Evolutionary conservation across 2,329 filamentous ascomycete species (phyloP).

Genomic region (Botrytis aclada): DNA sequence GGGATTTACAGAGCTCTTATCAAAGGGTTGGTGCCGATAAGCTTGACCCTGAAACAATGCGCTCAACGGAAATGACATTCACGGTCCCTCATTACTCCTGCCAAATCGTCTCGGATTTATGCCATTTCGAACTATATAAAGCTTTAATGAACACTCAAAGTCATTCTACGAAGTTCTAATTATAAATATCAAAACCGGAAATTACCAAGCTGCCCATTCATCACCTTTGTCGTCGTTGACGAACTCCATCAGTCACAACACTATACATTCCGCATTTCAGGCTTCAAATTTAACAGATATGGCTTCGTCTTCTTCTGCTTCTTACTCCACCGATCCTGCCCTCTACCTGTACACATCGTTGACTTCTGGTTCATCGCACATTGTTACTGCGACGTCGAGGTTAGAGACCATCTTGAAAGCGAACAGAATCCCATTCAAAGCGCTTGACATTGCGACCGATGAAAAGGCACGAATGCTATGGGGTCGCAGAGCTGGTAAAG

Average conservation of each 20-base stretch:
- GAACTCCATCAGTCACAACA: background rate
- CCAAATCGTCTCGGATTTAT: background rate
- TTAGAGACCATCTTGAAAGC: conserved; percentile 95
- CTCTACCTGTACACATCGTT: conserved; percentile 96
- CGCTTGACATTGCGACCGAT: conserved; percentile 86
- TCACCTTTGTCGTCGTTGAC: background rate
- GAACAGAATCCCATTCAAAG: conserved; percentile 91
- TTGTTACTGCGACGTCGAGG: conserved; percentile 91
- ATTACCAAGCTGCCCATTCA: background rate
- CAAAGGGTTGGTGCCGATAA: conserved; percentile 9
- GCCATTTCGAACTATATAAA: background rate
- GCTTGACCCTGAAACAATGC: conserved; percentile 15
- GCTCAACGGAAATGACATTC: conserved; percentile 2
- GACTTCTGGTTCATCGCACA: conserved; percentile 91
- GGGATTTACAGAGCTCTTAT: conserved; percentile 1
- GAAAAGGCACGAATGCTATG: conserved; percentile 85
- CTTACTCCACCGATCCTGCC: conserved; percentile 56
- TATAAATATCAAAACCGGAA: background rate
- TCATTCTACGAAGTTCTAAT: background rate
- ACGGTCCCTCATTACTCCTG: background rate
- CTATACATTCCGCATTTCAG: background rate
- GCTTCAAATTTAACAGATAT: conserved; percentile 27
- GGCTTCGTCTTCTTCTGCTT: conserved; percentile 34
- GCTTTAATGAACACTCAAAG: background rate
- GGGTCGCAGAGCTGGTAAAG: conserved; percentile 77